Evolutionary conservation across 345 rosid species (phyloP), one percentile per base, ranked within the genome.

Genomic region (Gossypium anomalum): DNA sequence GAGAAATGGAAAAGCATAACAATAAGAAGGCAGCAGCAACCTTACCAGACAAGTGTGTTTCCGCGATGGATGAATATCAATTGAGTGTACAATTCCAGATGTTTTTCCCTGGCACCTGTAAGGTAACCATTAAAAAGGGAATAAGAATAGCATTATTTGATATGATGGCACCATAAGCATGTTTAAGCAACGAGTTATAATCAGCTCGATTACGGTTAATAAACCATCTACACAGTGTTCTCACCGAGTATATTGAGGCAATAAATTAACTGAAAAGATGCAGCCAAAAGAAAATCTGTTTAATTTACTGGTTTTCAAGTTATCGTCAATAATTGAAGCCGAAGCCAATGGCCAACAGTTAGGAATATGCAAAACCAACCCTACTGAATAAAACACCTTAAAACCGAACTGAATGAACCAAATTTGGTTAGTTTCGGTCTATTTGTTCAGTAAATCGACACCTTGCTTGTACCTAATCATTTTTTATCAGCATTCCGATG

Each of bases 21-120:
- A 53, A 16, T 10, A 45, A 47, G 52, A 43, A 29, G 29, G 11
- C 49, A 55, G 17, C 55, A 23, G 51, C 38, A 23, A 34, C 72
- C 89, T 82, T 82, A 94, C 98, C 82, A 91, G 83, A 84, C 93
- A 90, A 43, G 87, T 91, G 84, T 94, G 97, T 84, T 94, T 94
- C 62, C 97, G 80, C 2, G 96, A 94, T 67, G 95, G 90, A 82
- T 92, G 98, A 82, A 94, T 87, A 81, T 94, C 98, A 79, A 94
- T 75, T 1, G 98, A 92, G 79, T 92, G 98, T 13, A 92, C 82
- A 75, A 92, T 73, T 22, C 95, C 98, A 75, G 89, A 85, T 70
- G 82, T 80, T 79, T 75, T 86, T 47, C 90, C 97, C 72, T 83
- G 88, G 76, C 84, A 77, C 89, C 97, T 94, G 82, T 79, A 84